Base-by-base conservation (phyloP, 1,284 basidiomycete genomes). In the Ustanciosporium gigantosporum region DNA sequence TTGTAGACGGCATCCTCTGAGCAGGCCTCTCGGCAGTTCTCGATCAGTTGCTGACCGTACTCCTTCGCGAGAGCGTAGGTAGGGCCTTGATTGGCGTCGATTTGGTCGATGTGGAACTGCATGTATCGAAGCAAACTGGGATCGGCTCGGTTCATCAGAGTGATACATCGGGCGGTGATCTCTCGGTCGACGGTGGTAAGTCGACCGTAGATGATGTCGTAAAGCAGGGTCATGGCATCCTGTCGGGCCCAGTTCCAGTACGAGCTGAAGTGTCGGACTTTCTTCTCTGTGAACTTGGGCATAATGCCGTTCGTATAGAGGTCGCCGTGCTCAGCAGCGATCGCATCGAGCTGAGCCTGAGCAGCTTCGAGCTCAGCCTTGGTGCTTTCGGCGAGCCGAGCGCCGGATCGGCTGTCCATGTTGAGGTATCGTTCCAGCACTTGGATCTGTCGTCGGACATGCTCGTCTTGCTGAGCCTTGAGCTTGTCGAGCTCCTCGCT, bases 221-320 rank as follows among this genome's bases (percentile, higher is more conserved):
- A 96, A 82, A 88, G 97, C 88, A 97, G 91, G 55, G 90, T 82
- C 31, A 97, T 83, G 21, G 92, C 90, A 64, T 94, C 91, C 81
- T 96, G 92, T 66, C 94, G 87, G 41, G 90, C 92, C 95, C 94
- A 98, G 79, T 98, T 98, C 94, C 94, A 98, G 11, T 88, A 91
- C 9, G 92, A 96, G 79, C 96, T 92, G 82, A 98, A 98, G 77
- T 89, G 90, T 41, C 95, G 89, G 16, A 93, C 94, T 81, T 98
- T 98, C 78, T 94, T 83, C 3, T 90, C 87, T 73, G 93, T 90
- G 81, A 98, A 98, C 50, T 85, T 83, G 15, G 94, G 93, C 77
- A 92, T 86, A 66, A 98, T 95, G 36, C 94, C 94, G 49, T 95
- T 89, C 61, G 96, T 83, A 81, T 98, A 98, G 0, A 83, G 79